Evolutionary conservation across 805 yeast species (phyloP), one percentile per base, ranked within the genome.

Genomic region (Candida boleticola): DNA sequence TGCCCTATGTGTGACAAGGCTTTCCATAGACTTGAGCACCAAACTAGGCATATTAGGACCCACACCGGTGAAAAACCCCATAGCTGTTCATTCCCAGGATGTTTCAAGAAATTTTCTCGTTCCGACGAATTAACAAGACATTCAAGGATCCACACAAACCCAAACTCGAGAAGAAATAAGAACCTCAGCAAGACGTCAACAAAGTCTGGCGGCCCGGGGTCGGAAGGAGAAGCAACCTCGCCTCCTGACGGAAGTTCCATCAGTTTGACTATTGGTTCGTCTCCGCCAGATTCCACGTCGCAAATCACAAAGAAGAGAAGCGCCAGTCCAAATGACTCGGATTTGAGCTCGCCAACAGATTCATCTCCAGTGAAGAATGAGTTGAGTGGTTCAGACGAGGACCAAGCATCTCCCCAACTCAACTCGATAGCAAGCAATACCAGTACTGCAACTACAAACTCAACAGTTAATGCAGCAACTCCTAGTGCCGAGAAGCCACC

Each of bases 41-140:
- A 83, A 55, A 83, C 89, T 6, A 73, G 92, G 53, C 92, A 84
- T 53, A 82, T 84, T 44, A 68, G 90, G 54, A 84, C 89, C 10
- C 92, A 84, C 54, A 84, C 92, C 0, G 92, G 92, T 20, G 90
- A 85, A 54, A 83, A 82, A 57, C 92, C 92, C 3, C 89, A 84
- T 59, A 76, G 74, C n/a, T 84, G 90, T 61, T 74, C 80, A 21
- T 84, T 73, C 50, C 84, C 85, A 0, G 85, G 85, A 0, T 84
- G 92, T 58, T 66, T 72, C 43, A 84, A 84, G 63, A 70, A 75
- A 45, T 84, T 84, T 54, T 76, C 84, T 36, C 66, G 92, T 43
- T 77, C 83, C 23, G 92, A 84, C 59, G 92, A 84, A 56, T 65
- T 84, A 40, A 84, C 89, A 11, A 73, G 92, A 56, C 92, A 84